Conservation (phyloP, 2,329 filamentous ascomycete genomes). For the Ascochyta rabiei region DNA sequence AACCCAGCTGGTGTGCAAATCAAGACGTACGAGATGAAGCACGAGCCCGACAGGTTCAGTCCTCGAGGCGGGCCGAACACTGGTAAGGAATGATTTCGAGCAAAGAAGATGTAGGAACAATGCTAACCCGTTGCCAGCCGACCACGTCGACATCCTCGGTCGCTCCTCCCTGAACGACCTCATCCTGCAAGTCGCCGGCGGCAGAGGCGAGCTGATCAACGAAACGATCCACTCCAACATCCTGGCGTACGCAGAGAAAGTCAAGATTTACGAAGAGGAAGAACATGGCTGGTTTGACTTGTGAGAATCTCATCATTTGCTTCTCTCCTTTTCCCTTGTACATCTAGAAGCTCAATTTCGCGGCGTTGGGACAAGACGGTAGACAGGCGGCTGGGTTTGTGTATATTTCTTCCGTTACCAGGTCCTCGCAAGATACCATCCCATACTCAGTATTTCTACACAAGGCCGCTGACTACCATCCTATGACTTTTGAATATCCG, state of each 20-base stretch:
- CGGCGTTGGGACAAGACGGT: too few relatives aligned
- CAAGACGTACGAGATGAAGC: conserved; percentile 92
- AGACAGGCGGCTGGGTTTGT: too few relatives aligned
- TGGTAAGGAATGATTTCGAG: conserved; percentile 47
- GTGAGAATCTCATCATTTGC: background rate
- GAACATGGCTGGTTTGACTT: conserved; percentile 4
- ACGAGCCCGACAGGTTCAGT: conserved; percentile 91
- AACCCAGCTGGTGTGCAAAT: conserved; percentile 85
- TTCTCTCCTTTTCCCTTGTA: too few relatives aligned
- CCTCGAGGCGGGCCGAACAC: conserved; percentile 74
- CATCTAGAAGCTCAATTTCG: too few relatives aligned
- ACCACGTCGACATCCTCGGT: conserved; percentile 96
- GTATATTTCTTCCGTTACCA: too few relatives aligned
- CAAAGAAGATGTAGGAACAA: background rate
- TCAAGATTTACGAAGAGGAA: conserved; percentile 73
- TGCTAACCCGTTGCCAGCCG: conserved; percentile 57
- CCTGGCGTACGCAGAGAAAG: conserved; percentile 77
- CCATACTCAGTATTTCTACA: too few relatives aligned
- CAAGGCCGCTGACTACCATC: too few relatives aligned
- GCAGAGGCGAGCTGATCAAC: conserved; percentile 78
- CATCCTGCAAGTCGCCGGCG: conserved; percentile 83
- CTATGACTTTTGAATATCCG: too few relatives aligned
- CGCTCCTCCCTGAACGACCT: conserved; percentile 88
- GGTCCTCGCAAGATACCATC: too few relatives aligned
- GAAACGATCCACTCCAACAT: conserved; percentile 84